Percentiles rank a stretch among this genome's conserved stretches.
Conservation (phyloP, 176 grass and related monocot genomes). For the Cenchrus fungigraminus region DNA sequence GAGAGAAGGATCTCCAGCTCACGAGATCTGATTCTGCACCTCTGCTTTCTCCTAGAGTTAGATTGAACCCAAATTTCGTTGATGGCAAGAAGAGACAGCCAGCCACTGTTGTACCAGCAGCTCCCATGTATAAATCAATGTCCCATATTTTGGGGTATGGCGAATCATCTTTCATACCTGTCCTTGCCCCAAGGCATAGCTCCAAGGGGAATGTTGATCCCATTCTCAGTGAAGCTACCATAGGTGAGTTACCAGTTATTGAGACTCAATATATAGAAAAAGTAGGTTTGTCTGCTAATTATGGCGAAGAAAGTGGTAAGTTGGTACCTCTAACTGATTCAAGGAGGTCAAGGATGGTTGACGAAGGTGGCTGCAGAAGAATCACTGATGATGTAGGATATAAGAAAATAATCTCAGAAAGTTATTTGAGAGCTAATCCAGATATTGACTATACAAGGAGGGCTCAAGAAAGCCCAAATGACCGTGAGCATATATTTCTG, state of each 20-base stretch:
- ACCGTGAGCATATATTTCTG: slow-evolving; percentile 20
- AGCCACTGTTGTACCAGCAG: slow-evolving; percentile 28
- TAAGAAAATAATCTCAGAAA: background rate
- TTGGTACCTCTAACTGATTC: slow-evolving; percentile 26
- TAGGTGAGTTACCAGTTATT: slow-evolving; percentile 16
- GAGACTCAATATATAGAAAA: slow-evolving; percentile 32
- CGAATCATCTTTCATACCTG: slow-evolving; percentile 38
- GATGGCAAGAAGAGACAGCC: slow-evolving; percentile 41
- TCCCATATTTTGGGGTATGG: slow-evolving; percentile 20
- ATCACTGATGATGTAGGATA: slow-evolving; percentile 30
- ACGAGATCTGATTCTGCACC: slow-evolving; percentile 55
- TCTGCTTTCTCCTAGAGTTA: slow-evolving; percentile 49
- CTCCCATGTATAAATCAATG: slow-evolving; percentile 36
- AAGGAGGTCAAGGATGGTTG: slow-evolving; percentile 35
- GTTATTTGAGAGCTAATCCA: slow-evolving; percentile 16
- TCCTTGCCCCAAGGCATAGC: slow-evolving; percentile 26
- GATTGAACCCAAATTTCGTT: slow-evolving; percentile 38
- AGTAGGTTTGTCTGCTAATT: slow-evolving; percentile 28
- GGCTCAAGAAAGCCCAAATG: slow-evolving; percentile 22
- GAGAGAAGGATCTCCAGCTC: slow-evolving; percentile 41
- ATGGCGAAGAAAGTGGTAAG: slow-evolving; percentile 37
- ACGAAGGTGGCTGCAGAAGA: slow-evolving; percentile 29
- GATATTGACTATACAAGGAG: slow-evolving; percentile 25
- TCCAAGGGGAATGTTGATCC: slow-evolving; percentile 38
- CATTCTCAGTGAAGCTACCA: slow-evolving; percentile 24